Base-by-base conservation (phyloP, 78 protist species). In the Cavenderia fasciculata region DNA sequence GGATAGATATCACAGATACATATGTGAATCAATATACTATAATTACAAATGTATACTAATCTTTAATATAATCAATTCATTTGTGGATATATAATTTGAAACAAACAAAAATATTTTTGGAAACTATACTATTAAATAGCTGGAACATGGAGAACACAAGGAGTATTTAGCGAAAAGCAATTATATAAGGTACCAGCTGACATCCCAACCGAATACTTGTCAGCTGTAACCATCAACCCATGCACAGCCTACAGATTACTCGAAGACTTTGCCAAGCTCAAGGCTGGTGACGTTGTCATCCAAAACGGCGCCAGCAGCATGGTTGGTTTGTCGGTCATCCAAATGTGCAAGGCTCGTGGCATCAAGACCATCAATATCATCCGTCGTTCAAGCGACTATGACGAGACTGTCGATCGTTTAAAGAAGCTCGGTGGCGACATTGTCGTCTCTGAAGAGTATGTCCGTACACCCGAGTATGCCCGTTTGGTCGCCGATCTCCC, bases 191-290 rank as follows among this genome's bases (percentile, higher is more conserved):
- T 79, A 38, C 94, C 96, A 33, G 11, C 51, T 10, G 95, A 91
- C 25, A 76, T 93, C 29, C 84, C 85, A 56, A 56, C 89, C 10
- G 96, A 87, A 70, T 49, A 68, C 36, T 84, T 94, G 21, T 74
- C 96, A 6, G 33, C 88, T 0, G 31, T 96, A 19, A 41, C 92
- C 5, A 97, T 96, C 51, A 93, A 94, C 75, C 97, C 97, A 36
- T 75, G 93, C 92, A 97, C 99, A 2, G 99, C 99, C 6, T 73
- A 52, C 34, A 88, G 95, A 44, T 57, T 97, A 74, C 75, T 96
- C 33, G 31, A 59, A 0, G 97, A 94, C 62, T 96, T 95, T 63
- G 97, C 33, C 34, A 36, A 41, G 25, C 84, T 97, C 11, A n/a
- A 92, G 27, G 66, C 74, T 34, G 98, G 99, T 25, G 98, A 96